These are phyloP conservation scores for Plasmopara muralis DNA, from an alignment of 352 stramenopile species.

Conservation along the genomic window DNA sequence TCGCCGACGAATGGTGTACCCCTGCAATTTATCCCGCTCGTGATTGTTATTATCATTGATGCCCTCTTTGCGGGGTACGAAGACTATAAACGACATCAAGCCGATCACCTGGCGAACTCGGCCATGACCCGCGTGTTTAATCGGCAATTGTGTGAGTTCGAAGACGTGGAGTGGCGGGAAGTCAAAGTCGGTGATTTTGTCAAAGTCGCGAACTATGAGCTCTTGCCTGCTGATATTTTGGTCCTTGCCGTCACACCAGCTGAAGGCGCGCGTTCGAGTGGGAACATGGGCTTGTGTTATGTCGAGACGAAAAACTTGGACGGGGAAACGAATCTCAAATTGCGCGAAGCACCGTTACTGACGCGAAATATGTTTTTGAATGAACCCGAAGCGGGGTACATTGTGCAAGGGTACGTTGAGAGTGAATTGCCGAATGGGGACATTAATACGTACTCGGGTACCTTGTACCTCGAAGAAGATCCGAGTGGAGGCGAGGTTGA, in stretches of 20 bases:
- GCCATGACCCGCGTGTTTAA: constrained; percentile 65
- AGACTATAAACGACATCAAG: constrained; percentile 78
- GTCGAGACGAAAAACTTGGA: constrained; percentile 88
- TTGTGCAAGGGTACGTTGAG: constrained; percentile 64
- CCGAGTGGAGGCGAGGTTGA: constrained; percentile 28
- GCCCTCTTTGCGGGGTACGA: constrained; percentile 77
- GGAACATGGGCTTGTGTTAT: constrained; percentile 78
- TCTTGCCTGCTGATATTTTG: constrained; percentile 71
- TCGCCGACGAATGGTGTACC: constrained; percentile 76
- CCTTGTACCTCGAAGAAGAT: constrained; percentile 55
- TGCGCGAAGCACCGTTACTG: constrained; percentile 55
- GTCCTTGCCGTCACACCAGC: constrained; percentile 70
- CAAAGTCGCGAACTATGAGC: constrained; percentile 80
- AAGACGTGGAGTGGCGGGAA: constrained; percentile 78
- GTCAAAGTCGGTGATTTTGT: constrained; percentile 76
- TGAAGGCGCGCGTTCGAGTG: constrained; percentile 44
- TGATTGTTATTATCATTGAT: constrained; percentile 80
- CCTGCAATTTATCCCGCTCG: constrained; percentile 75
- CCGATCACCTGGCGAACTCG: constrained; percentile 70
- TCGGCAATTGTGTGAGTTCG: constrained; percentile 72
- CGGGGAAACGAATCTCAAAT: constrained; percentile 83
- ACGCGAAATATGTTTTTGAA: constrained; percentile 63
- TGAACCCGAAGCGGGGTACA: constrained; percentile 57
- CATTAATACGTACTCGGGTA: constrained; percentile 76
- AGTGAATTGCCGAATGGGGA: constrained; percentile 76